A percentile compares a stretch with the other conserved stretches of the same genome.
phyloP scores from a whole-genome alignment of 1,139 yeast genomes.

The Geotrichum cucujoidarum region DNA sequence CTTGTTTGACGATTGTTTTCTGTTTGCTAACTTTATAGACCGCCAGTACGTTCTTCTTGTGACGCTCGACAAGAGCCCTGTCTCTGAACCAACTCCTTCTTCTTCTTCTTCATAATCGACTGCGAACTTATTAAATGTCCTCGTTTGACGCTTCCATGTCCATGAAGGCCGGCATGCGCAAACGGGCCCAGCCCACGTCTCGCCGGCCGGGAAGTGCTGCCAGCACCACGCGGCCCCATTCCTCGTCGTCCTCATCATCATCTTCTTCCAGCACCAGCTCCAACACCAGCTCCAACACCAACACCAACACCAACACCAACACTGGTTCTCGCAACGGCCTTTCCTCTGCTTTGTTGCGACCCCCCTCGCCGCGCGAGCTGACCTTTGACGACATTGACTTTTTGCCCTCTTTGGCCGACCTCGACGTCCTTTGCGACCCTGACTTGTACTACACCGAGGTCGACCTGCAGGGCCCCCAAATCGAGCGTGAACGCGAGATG shows the following conservation, averaged over 20 bases:
- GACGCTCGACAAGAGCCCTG: constrained; percentile 4
- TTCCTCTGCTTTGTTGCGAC: neutral
- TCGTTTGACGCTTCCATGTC: neutral
- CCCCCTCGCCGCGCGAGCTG: constrained; percentile 1
- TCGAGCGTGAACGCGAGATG: constrained; percentile 1
- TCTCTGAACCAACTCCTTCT: neutral
- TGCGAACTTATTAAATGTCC: neutral
- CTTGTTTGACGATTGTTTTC: neutral
- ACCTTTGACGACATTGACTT: constrained; percentile 12
- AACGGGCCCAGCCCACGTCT: constrained; percentile 11
- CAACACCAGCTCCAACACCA: neutral
- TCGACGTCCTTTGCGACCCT: constrained; percentile 14
- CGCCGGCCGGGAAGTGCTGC: constrained; percentile 5
- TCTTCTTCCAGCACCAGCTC: neutral
- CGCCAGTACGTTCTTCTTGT: constrained; percentile 14
- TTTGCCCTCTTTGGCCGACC: constrained; percentile 8
- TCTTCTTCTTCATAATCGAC: neutral
- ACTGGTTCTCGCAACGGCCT: constrained; percentile 4
- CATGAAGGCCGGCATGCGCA: neutral
- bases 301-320: neutral
- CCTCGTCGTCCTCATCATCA: neutral
- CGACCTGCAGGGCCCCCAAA: constrained; percentile 3
- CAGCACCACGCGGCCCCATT: constrained; percentile 2
- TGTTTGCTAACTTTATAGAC: constrained; percentile 6
- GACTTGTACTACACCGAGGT: constrained; percentile 12